Percentiles rank a stretch among this genome's conserved stretches.
Conservation (phyloP, 345 rosid genomes). For the Trapa incisa region DNA sequence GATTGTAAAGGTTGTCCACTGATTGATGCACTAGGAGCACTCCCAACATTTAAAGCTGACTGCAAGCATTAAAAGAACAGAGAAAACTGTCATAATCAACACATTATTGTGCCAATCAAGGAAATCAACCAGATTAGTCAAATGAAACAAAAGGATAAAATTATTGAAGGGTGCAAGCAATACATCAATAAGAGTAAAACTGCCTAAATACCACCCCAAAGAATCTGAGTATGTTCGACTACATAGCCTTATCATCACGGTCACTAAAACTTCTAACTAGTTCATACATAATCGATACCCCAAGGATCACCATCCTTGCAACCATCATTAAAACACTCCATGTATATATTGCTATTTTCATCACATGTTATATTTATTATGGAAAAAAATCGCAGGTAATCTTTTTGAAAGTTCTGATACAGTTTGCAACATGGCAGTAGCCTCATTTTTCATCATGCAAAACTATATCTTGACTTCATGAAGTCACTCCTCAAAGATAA, state of each 20-base stretch:
- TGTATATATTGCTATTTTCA: background rate
- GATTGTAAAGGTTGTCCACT: slow-evolving; percentile 39
- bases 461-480: background rate
- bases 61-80: slow-evolving; percentile 20
- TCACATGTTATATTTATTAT: background rate
- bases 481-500: background rate
- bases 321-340: background rate
- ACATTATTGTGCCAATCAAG: too few relatives aligned
- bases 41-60: slow-evolving; percentile 53
- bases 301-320: background rate
- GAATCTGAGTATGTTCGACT: too few relatives aligned
- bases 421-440: background rate
- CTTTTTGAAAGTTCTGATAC: background rate
- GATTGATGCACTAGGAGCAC: slow-evolving; percentile 24
- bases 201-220: background rate
- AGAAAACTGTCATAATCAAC: background rate
- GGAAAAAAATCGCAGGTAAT: too few relatives aligned
- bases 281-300: background rate
- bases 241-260: background rate
- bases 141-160: too few relatives aligned
- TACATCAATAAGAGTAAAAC: background rate
- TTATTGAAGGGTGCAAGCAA: too few relatives aligned
- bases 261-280: background rate
- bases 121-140: background rate
- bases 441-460: background rate